A percentile compares a stretch with the other conserved stretches of the same genome.
phyloP scores from a whole-genome alignment of 257 asterid species.

The Solanum sejunctum region DNA sequence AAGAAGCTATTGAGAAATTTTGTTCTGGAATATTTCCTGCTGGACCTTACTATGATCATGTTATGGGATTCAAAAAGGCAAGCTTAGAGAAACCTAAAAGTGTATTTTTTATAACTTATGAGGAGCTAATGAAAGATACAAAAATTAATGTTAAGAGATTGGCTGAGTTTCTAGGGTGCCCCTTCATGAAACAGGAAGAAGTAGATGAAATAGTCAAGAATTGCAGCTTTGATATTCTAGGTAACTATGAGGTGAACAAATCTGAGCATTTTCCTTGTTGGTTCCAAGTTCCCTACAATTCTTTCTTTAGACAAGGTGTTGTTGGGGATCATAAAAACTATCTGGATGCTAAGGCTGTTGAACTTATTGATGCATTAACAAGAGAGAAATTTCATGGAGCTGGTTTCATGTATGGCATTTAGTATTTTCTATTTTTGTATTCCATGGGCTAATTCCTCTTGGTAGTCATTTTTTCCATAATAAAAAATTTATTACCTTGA shows the following conservation, averaged over 20 bases:
- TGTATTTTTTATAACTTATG: neutral
- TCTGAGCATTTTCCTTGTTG: neutral
- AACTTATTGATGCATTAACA: neutral
- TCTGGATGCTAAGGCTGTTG: neutral
- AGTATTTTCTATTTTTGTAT: neutral
- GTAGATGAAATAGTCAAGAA: neutral
- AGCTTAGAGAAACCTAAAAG: neutral
- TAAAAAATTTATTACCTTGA: neutral
- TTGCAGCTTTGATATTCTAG: slow-evolving; percentile 2
- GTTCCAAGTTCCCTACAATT: neutral
- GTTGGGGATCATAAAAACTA: neutral
- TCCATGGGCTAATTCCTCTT: neutral
- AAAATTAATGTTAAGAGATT: neutral
- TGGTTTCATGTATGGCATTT: neutral
- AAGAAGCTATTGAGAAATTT: neutral
- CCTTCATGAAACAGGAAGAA: neutral
- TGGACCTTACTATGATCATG: slow-evolving; percentile 6
- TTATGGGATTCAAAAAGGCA: neutral
- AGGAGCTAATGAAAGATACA: neutral
- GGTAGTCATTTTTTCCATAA: neutral
- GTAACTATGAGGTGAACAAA: neutral
- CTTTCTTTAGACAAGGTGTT: neutral
- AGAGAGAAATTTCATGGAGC: neutral
- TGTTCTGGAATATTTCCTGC: neutral
- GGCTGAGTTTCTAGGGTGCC: neutral